Evolutionary conservation across 306 rosid species (phyloP).

Genomic region (Fragaria nilgerrensis): DNA sequence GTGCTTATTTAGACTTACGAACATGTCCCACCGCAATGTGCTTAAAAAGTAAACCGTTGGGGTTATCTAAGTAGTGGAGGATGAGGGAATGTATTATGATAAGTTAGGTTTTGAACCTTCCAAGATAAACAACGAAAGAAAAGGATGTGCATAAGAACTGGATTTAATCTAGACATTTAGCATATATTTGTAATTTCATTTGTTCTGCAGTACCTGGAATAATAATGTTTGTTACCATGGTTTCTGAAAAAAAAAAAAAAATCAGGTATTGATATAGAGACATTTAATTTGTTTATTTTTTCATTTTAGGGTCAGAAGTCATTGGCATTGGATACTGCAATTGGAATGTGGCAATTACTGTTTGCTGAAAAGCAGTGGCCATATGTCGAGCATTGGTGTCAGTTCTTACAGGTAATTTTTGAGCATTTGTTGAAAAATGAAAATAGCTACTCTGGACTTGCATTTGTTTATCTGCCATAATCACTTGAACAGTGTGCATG

Average conservation of each 20-base stretch:
- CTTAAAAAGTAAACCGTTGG: not conserved
- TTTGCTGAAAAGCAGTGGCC: conserved; percentile 99
- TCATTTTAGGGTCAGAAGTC: conserved; percentile 94
- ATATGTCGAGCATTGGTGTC: conserved; percentile 95
- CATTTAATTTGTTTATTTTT: conserved; percentile 7
- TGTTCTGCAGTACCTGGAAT: not conserved
- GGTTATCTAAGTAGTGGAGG: not conserved
- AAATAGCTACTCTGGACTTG: not conserved
- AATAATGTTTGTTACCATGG: not conserved
- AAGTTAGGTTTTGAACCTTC: not conserved
- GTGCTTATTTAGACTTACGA: not conserved
- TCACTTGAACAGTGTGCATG: not conserved
- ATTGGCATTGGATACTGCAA: conserved; percentile 96
- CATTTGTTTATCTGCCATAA: not conserved
- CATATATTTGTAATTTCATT: too few species aligned
- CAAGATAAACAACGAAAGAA: not conserved
- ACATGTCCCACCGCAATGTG: not conserved
- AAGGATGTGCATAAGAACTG: not conserved
- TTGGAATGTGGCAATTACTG: conserved; percentile 99
- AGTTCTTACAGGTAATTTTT: conserved; percentile 80
- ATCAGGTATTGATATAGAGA: not conserved
- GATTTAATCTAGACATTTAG: not conserved
- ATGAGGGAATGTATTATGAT: not conserved
- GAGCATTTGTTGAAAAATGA: not conserved
- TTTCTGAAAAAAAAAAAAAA: not conserved